Evolutionary conservation across 2,329 filamentous ascomycete genomes (phyloP).

Genomic region (Clonostachys rhizophaga): DNA sequence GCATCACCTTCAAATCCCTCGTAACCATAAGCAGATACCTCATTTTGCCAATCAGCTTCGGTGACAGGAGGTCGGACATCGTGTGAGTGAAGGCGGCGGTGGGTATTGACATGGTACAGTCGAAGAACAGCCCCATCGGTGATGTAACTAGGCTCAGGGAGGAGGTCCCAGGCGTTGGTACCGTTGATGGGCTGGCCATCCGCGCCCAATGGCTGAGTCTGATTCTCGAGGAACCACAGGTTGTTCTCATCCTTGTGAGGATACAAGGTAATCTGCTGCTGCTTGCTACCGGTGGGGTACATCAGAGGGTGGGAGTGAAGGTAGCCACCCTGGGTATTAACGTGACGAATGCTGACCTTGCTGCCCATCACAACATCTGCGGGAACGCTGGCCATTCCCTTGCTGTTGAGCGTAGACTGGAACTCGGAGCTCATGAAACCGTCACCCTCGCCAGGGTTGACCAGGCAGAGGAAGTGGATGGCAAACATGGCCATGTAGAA

Average conservation of each 20-base stretch:
- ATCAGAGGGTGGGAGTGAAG: slow-evolving; percentile 95
- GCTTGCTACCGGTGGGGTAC: slow-evolving; percentile 96
- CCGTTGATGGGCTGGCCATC: slow-evolving; percentile 76
- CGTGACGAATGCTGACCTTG: slow-evolving; percentile 79
- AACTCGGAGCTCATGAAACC: slow-evolving; percentile 99
- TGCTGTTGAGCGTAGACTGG: slow-evolving; percentile 93
- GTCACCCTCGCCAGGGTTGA: slow-evolving; percentile 94
- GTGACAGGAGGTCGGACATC: slow-evolving; percentile 84
- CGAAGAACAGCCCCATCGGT: slow-evolving; percentile 76
- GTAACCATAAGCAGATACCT: slow-evolving; percentile 95
- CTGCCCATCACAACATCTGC: slow-evolving; percentile 90
- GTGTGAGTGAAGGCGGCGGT: slow-evolving; percentile 91
- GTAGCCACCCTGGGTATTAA: slow-evolving; percentile 97
- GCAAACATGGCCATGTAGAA: slow-evolving; percentile 98
- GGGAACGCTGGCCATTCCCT: slow-evolving; percentile 91
- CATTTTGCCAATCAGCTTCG: slow-evolving; percentile 91
- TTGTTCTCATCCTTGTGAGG: slow-evolving; percentile 99
- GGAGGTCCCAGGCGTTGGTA: slow-evolving; percentile 76
- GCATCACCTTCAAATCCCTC: slow-evolving; percentile 96
- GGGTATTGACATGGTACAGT: slow-evolving; percentile 78
- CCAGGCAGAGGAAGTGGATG: slow-evolving; percentile 90
- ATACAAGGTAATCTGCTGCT: slow-evolving; percentile 97
- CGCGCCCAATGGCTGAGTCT: slow-evolving; percentile 80
- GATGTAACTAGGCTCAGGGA: slow-evolving; percentile 63
- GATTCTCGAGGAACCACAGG: slow-evolving; percentile 88